Evolutionary conservation across 495 filamentous ascomycete genomes (phyloP).

Genomic region (Aspergillus avenaceus): DNA sequence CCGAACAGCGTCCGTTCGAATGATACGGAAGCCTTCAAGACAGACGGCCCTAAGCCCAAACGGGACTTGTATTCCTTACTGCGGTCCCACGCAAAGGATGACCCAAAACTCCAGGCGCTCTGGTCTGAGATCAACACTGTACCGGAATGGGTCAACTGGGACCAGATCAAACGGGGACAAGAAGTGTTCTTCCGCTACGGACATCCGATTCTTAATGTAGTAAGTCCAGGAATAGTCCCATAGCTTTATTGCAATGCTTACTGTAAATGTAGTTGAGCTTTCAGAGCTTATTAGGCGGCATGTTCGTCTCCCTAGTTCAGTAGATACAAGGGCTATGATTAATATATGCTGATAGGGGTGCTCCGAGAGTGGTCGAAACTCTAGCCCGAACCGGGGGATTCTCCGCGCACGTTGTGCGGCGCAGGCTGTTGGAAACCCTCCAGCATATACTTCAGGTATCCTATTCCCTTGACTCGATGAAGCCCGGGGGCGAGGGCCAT

Average conservation of each 20-base stretch:
- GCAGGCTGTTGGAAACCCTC: constrained; percentile 69
- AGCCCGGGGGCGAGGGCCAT: constrained; percentile 65
- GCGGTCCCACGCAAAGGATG: constrained; percentile 48
- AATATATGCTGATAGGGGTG: constrained; percentile 33
- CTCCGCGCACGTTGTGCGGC: constrained; percentile 60
- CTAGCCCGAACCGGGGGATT: constrained; percentile 78
- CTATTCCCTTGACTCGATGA: constrained; percentile 56
- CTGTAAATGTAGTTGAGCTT: constrained; percentile 29
- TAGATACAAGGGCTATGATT: neutral
- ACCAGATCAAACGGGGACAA: constrained; percentile 61
- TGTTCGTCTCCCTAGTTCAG: constrained; percentile 16
- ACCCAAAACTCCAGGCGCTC: constrained; percentile 54
- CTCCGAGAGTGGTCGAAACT: constrained; percentile 65
- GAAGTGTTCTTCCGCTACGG: constrained; percentile 70
- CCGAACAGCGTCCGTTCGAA: constrained; percentile 12
- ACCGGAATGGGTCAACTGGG: constrained; percentile 80
- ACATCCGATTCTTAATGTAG: constrained; percentile 52
- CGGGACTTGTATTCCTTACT: constrained; percentile 62
- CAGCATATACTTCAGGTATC: constrained; percentile 75
- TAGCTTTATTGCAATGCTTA: neutral
- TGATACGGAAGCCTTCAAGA: constrained; percentile 14
- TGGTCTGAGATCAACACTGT: constrained; percentile 68
- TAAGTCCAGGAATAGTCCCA: constrained; percentile 12
- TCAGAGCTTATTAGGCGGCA: constrained; percentile 39
- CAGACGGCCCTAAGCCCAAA: constrained; percentile 31